Evolutionary conservation across 495 filamentous ascomycete genomes (phyloP), one percentile per base, ranked within the genome.

Genomic region (Penicillium simplicissimum): DNA sequence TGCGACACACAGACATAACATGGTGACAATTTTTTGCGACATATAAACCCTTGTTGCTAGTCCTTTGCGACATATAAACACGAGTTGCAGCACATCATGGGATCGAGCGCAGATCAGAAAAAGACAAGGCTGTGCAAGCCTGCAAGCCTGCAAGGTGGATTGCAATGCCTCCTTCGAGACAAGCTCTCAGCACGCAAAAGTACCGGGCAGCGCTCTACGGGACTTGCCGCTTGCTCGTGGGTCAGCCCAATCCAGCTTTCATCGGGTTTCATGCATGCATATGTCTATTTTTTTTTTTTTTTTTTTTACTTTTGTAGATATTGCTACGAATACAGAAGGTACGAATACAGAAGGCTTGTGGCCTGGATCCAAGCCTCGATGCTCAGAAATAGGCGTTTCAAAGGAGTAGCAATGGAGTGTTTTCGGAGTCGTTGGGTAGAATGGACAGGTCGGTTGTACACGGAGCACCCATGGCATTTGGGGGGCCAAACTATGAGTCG

Each of bases 171-270:
- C 17, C 15, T 11, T 23, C 10, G 10, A 47, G 43, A 21, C 43
- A 47, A 47, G 43, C 23, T 47, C 21, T 47, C 11, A 23, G 43
- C 43, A 47, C 23, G 43, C 43, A 47, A 47, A 47, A 47, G 43
- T 47, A 47, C 43, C 19, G 11, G n/a, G n/a, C n/a, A n/a, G 23
- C 9, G 3, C 19, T 11, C 43, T 19, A 21, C 3, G 21, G 10
- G 3, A 13, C 4, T 19, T 7, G 21, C 19, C 11, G 11, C 9
- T 8, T 9, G 2, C 21, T 21, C 43, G 19, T 25, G 21, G 11
- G 10, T 19, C 43, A 47, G 10, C 43, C 15, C 42, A 45, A 17
- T 23, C 8, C 21, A 42, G 19, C 8, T 23, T 25, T 47, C 43
- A 19, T 25, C 8, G n/a, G 8, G 4, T 25, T 47, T 3, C n/a